Evolutionary conservation across 2,329 filamentous ascomycete species (phyloP).

Genomic region (Aspergillus luchuensis): DNA sequence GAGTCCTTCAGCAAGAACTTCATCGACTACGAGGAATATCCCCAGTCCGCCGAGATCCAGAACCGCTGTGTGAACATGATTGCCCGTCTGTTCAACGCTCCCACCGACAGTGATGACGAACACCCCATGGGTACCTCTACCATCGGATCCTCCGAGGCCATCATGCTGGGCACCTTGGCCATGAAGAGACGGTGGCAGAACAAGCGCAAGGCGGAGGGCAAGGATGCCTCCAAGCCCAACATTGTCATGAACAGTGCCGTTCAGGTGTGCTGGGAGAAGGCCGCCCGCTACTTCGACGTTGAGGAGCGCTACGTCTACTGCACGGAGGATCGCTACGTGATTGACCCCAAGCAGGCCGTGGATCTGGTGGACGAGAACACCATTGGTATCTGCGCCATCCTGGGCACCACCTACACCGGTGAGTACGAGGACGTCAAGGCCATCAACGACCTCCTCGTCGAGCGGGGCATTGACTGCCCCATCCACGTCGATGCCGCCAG

Average conservation of each 20-base stretch:
- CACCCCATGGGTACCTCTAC: constrained; percentile 83
- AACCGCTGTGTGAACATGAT: constrained; percentile 94
- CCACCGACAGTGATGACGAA: constrained; percentile 55
- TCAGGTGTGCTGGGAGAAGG: constrained; percentile 97
- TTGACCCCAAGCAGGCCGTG: constrained; percentile 64
- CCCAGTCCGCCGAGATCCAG: constrained; percentile 79
- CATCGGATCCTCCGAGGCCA: constrained; percentile 79
- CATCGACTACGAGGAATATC: constrained; percentile 85
- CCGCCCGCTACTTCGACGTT: constrained; percentile 84
- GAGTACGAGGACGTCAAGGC: constrained; percentile 93
- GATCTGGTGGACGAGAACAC: constrained; percentile 68
- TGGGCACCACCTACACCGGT: constrained; percentile 93
- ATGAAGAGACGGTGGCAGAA: constrained; percentile 98
- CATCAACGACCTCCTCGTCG: constrained; percentile 81
- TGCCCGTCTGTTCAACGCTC: constrained; percentile 82
- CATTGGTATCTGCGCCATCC: constrained; percentile 88
- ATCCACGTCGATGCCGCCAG: constrained; percentile 94
- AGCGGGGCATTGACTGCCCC: constrained; percentile 73
- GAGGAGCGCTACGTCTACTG: constrained; percentile 80
- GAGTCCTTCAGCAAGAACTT: constrained; percentile 95
- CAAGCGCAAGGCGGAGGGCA: constrained; percentile 77
- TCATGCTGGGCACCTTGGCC: constrained; percentile 62
- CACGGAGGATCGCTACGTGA: constrained; percentile 62
- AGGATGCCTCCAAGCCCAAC: constrained; percentile 79
- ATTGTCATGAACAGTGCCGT: constrained; percentile 95